Percentiles rank a stretch among this genome's conserved stretches.
Evolutionary conservation across 169 alveolate species (phyloP).

Genomic region (Theileria luwenshuni): DNA sequence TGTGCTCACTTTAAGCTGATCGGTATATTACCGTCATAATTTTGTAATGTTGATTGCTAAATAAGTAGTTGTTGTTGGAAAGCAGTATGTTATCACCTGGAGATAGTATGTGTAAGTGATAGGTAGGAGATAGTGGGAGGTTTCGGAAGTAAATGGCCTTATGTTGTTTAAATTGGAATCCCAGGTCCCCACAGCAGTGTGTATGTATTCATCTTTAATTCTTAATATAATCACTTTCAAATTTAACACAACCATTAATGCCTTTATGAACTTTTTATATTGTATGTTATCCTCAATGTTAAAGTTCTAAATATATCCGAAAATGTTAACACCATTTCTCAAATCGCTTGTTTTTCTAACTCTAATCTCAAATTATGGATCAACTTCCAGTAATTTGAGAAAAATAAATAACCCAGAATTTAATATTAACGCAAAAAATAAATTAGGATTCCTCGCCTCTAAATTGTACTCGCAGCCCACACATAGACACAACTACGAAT

Average conservation of each 20-base stretch:
- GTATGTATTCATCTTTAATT: too few species aligned
- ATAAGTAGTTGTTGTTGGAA: too few species aligned
- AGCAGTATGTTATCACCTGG: too few species aligned
- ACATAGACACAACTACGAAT: not conserved
- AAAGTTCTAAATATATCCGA: not conserved
- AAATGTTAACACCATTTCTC: not conserved
- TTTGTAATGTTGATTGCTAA: too few species aligned
- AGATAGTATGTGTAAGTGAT: too few species aligned
- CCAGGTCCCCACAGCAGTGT: slow-evolving; percentile 13
- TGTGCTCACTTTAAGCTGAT: too few species aligned
- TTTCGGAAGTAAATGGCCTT: too few species aligned
- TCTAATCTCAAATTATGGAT: not conserved
- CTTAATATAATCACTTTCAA: too few species aligned
- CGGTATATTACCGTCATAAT: too few species aligned
- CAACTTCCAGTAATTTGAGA: not conserved
- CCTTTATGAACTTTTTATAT: not conserved
- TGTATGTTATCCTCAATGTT: not conserved
- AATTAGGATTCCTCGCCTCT: not conserved
- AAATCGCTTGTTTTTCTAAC: not conserved
- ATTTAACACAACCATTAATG: too few species aligned
- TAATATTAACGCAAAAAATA: not conserved
- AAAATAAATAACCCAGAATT: not conserved
- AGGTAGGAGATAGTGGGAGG: too few species aligned
- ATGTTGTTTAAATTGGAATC: too few species aligned
- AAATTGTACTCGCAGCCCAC: not conserved